These are phyloP conservation scores for Ricinus communis DNA, from an alignment of 345 rosid species.

Conservation along the genomic window DNA sequence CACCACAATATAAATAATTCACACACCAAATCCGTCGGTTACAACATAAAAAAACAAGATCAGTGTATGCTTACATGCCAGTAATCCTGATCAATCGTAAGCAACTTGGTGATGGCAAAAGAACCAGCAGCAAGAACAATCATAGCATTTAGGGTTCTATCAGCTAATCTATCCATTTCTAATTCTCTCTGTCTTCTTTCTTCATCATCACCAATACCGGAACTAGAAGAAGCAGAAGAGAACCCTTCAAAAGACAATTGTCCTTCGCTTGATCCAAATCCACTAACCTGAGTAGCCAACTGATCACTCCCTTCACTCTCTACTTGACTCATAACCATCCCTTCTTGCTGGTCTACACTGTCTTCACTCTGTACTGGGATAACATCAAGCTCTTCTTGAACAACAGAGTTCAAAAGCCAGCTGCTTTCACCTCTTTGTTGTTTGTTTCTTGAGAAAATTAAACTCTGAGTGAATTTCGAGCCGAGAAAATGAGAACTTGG, in stretches of 20 bases:
- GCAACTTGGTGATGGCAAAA: constrained; percentile 78
- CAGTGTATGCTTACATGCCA: constrained; percentile 67
- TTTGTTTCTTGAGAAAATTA: constrained; percentile 39
- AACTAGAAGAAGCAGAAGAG: constrained; percentile 44
- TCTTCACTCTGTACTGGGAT: constrained; percentile 66
- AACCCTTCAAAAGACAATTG: constrained; percentile 78
- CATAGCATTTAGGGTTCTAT: constrained; percentile 70
- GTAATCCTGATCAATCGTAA: constrained; percentile 82
- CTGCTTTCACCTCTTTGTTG: constrained; percentile 23
- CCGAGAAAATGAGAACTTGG: constrained; percentile 15
- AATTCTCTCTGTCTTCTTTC: constrained; percentile 32
- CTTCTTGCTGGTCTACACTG: constrained; percentile 55
- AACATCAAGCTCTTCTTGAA: constrained; percentile 55
- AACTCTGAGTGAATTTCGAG: constrained; percentile 33
- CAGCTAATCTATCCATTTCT: constrained; percentile 54
- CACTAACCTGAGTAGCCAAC: constrained; percentile 54
- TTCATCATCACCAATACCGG: constrained; percentile 26
- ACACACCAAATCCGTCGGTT: too few species aligned
- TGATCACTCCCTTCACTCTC: constrained; percentile 48
- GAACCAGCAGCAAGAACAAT: constrained; percentile 82
- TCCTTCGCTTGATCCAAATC: constrained; percentile 57
- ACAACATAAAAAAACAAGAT: too few species aligned
- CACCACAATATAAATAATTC: too few species aligned
- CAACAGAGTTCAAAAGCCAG: constrained; percentile 43
- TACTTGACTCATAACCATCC: constrained; percentile 41